Evolutionary conservation across 2,329 filamentous ascomycete species (phyloP), one percentile per base, ranked within the genome.

Genomic region (Fusarium torreyae): DNA sequence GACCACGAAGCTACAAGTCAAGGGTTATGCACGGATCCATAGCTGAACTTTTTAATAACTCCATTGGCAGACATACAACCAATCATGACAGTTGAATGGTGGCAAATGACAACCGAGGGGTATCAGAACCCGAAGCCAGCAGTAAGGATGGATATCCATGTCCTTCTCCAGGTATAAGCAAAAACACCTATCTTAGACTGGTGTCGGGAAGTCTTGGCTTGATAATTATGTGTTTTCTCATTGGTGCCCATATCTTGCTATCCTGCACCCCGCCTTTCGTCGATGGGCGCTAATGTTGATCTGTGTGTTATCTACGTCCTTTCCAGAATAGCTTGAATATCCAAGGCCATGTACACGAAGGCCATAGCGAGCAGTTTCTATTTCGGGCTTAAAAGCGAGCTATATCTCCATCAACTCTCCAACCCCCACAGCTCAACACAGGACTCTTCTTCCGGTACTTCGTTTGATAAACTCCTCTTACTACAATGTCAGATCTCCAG

Each of bases 211-310:
- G 8, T 48, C 26, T 36, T 42, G 36, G 40, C 57, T 5, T 18
- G n/a, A 49, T 28, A 15, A 9, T 2, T n/a, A 36, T 9, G 6
- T 18, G 2, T 11, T 1, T 9, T 20, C 26, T 28, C 17, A 59
- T 58, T 57, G 42, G 42, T 58, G 53, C 26, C 57, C 34, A 20
- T 59, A 40, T 48, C 52, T 34, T 26, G 1, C 7, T 26, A 26
- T 34, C 17, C 22, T 51, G 18, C 11, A 20, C 48, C 49, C 36
- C 36, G 36, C 36, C 49, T 52, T 31, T n/a, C 14, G 18, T n/a
- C 0, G 45, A 49, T 36, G 20, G 26, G 31, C 24, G 4, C 10
- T 58, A 58, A 14, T 17, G 18, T 11, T 14, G 28, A n/a, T 42
- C 18, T 58, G 42, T 34, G 20, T 48, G 38, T 36, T 42, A 57